These are phyloP conservation scores for Spergularia marina DNA, from an alignment of 148 eudicot species.

Conservation along the genomic window DNA sequence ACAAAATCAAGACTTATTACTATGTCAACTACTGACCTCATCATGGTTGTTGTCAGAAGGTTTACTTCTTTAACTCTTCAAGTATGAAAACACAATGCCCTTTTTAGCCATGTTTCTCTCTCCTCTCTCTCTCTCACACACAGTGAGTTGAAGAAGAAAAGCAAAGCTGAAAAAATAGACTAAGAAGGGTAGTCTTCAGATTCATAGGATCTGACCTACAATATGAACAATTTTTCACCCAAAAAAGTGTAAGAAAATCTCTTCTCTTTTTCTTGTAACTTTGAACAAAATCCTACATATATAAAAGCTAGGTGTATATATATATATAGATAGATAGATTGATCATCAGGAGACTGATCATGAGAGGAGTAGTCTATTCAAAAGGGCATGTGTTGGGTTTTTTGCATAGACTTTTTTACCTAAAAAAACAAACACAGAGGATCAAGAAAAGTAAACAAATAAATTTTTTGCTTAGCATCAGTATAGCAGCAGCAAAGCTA, in stretches of 20 bases:
- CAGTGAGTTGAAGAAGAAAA: neutral
- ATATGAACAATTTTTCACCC: too few species aligned
- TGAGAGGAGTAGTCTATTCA: slow-evolving; percentile 10
- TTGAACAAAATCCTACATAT: neutral
- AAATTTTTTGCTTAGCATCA: neutral
- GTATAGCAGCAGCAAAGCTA: slow-evolving; percentile 8
- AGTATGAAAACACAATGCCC: neutral
- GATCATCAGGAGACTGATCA: slow-evolving; percentile 2
- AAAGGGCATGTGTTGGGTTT: slow-evolving; percentile 19
- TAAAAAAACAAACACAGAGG: slow-evolving; percentile 16
- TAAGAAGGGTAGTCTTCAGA: neutral
- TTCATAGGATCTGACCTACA: slow-evolving; percentile 21
- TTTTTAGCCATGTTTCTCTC: too few species aligned
- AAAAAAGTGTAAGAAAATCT: neutral
- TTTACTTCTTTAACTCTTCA: neutral
- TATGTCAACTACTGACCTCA: slow-evolving; percentile 1
- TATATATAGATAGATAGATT: slow-evolving; percentile 20
- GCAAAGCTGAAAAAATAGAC: neutral
- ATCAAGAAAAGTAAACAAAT: neutral
- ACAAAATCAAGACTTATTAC: slow-evolving; percentile 8
- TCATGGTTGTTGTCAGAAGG: slow-evolving; percentile 7
- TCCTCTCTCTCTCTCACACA: too few species aligned
- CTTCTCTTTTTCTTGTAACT: neutral
- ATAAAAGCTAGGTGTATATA: neutral
- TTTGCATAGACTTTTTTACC: slow-evolving; percentile 20